Percentiles rank a stretch among this genome's conserved stretches.
These are phyloP conservation scores for Gleditsia sinensis DNA, from an alignment of 306 rosid genomes.

Conservation along the genomic window DNA sequence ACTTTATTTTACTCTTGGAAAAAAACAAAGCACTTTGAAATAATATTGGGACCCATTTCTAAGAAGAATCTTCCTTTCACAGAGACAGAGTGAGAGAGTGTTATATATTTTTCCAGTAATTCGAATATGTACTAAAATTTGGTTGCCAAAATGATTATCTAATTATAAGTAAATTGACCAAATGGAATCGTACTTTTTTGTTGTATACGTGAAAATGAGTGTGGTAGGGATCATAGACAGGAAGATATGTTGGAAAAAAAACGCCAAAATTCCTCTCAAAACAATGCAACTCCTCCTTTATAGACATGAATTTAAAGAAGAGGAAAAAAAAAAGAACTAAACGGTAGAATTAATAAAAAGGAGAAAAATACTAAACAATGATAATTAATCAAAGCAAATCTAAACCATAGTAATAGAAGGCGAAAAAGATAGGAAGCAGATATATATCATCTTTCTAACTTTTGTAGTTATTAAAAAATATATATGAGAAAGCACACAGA, in stretches of 20 bases:
- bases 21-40: conserved; percentile 28
- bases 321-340: conserved; percentile 3
- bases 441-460: background rate
- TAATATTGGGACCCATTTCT: conserved; percentile 41
- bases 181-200: conserved; percentile 43
- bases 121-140: conserved; percentile 28
- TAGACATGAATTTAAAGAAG: background rate
- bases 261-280: conserved; percentile 59
- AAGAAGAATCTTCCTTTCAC: background rate
- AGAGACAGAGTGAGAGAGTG: conserved; percentile 9
- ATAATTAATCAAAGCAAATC: background rate
- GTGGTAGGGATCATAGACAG: conserved; percentile 17
- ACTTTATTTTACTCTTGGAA: conserved; percentile 22
- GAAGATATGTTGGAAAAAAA: conserved; percentile 21
- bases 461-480: background rate
- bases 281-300: conserved; percentile 50
- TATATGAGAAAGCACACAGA: no score
- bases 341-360: no score
- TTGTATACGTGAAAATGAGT: conserved; percentile 30
- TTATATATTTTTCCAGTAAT: background rate
- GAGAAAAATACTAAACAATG: background rate
- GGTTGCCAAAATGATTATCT: conserved; percentile 50
- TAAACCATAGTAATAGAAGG: background rate
- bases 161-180: conserved; percentile 53
- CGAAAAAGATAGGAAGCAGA: background rate